Percentiles rank a stretch among this genome's conserved stretches.
phyloP scores from a whole-genome alignment of 2,329 filamentous ascomycete species.

The Allantophomopsis lycopodina region DNA sequence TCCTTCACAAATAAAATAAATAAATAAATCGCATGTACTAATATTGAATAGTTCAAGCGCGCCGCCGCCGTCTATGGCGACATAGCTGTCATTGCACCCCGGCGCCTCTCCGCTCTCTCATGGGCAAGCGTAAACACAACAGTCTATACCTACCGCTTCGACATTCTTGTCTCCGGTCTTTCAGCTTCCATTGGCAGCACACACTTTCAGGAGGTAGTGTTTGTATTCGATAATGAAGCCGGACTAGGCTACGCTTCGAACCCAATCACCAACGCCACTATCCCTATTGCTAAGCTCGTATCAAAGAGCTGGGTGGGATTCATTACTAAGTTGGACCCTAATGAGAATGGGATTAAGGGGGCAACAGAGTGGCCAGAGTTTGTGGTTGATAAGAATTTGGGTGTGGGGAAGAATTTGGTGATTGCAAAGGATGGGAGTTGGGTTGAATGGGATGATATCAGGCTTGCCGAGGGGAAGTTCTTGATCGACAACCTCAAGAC shows the following conservation, averaged over 20 bases:
- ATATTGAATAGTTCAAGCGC: constrained; percentile 20
- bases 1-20: too few species aligned
- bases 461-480: too few species aligned
- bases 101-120: constrained; percentile 2
- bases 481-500: too few species aligned
- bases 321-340: constrained; percentile 7
- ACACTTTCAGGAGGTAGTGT: constrained; percentile 34
- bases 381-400: neutral
- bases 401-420: too few species aligned
- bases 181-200: constrained; percentile 13
- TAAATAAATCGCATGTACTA: constrained; percentile 4
- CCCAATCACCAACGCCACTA: constrained; percentile 17
- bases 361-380: neutral
- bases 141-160: constrained; percentile 28
- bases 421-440: too few species aligned
- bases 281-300: constrained; percentile 3
- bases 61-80: constrained; percentile 1
- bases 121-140: constrained; percentile 6
- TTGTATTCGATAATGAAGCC: constrained; percentile 36
- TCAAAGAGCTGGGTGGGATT: constrained; percentile 7
- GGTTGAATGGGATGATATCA: too few species aligned
- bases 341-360: constrained; percentile 4
- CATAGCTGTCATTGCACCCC: constrained; percentile 3
- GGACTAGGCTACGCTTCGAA: constrained; percentile 28
- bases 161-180: constrained; percentile 22